These are phyloP conservation scores for Amesomyces nigricolor DNA, from an alignment of 2,329 filamentous ascomycete species.

Conservation along the genomic window DNA sequence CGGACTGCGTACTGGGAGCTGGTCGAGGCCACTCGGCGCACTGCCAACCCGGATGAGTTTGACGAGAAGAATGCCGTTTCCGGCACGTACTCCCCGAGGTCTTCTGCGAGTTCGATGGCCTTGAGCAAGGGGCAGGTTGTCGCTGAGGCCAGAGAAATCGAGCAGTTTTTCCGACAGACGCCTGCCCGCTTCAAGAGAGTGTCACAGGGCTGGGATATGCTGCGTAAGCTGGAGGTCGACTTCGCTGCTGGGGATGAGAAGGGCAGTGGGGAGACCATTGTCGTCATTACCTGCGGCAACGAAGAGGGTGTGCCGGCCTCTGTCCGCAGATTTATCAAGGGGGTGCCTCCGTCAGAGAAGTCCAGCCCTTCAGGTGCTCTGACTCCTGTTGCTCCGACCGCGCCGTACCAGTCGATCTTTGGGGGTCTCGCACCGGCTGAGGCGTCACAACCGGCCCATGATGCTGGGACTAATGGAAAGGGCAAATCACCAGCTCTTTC, in stretches of 20 bases:
- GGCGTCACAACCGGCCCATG: not conserved
- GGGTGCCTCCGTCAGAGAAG: conserved; percentile 17
- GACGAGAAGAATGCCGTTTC: conserved; percentile 61
- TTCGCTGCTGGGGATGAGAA: conserved; percentile 77
- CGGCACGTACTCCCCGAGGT: conserved; percentile 74
- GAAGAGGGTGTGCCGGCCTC: conserved; percentile 47
- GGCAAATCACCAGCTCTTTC: not conserved
- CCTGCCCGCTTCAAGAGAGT: conserved; percentile 73
- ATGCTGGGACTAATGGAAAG: not conserved
- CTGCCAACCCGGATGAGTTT: conserved; percentile 65
- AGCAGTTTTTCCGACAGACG: conserved; percentile 64
- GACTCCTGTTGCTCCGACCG: conserved; percentile 11
- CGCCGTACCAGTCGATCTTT: conserved; percentile 19
- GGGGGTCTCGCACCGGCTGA: conserved; percentile 6
- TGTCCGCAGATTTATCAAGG: conserved; percentile 42
- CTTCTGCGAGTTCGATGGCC: conserved; percentile 67
- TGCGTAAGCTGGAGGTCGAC: conserved; percentile 75
- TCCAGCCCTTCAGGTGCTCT: conserved; percentile 17
- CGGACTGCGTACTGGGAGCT: conserved; percentile 76
- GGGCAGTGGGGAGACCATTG: conserved; percentile 68
- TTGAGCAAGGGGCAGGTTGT: conserved; percentile 64
- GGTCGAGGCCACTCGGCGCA: conserved; percentile 69
- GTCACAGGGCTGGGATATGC: conserved; percentile 91
- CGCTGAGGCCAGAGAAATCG: conserved; percentile 76
- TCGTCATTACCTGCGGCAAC: conserved; percentile 69